Percentiles rank a stretch among this genome's conserved stretches.
These are phyloP conservation scores for Aspergillus mulundensis DNA, from an alignment of 495 filamentous ascomycete genomes.

Conservation along the genomic window DNA sequence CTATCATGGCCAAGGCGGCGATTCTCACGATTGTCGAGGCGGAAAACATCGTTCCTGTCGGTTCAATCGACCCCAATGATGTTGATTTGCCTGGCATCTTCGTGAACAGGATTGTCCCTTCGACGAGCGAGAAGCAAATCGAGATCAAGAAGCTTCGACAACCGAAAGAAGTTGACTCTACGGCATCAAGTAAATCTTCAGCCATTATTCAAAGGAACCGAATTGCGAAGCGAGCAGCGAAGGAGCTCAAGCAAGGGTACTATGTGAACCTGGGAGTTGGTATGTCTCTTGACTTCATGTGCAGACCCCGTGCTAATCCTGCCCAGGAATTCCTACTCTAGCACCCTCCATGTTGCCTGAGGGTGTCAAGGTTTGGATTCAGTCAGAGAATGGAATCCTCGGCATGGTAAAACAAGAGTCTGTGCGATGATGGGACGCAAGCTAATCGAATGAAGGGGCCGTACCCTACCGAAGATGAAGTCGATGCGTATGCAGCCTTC, in stretches of 20 bases:
- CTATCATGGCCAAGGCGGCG: slow-evolving; percentile 84
- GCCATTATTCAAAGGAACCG: slow-evolving; percentile 68
- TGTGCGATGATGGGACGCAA: background rate
- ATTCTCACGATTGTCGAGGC: slow-evolving; percentile 88
- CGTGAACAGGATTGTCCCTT: slow-evolving; percentile 78
- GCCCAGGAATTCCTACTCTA: slow-evolving; percentile 69
- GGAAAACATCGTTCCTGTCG: slow-evolving; percentile 81
- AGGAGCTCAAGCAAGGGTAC: slow-evolving; percentile 91
- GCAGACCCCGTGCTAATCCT: background rate
- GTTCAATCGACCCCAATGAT: slow-evolving; percentile 72
- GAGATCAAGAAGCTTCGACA: slow-evolving; percentile 75
- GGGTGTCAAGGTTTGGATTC: slow-evolving; percentile 76
- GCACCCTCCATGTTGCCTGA: slow-evolving; percentile 77
- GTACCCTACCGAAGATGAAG: slow-evolving; percentile 71
- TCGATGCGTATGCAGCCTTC: slow-evolving; percentile 57
- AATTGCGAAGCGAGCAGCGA: slow-evolving; percentile 79
- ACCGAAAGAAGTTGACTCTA: slow-evolving; percentile 44
- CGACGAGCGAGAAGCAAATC: slow-evolving; percentile 69
- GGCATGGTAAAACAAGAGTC: slow-evolving; percentile 51
- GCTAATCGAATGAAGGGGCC: slow-evolving; percentile 54
- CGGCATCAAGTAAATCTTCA: slow-evolving; percentile 53
- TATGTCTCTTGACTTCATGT: slow-evolving; percentile 44
- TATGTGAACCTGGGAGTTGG: slow-evolving; percentile 93
- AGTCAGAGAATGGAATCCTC: slow-evolving; percentile 89
- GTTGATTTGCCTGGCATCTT: slow-evolving; percentile 89